Conservation (phyloP, 2,329 filamentous ascomycete species). For the Mycosphaerella arachidis region DNA sequence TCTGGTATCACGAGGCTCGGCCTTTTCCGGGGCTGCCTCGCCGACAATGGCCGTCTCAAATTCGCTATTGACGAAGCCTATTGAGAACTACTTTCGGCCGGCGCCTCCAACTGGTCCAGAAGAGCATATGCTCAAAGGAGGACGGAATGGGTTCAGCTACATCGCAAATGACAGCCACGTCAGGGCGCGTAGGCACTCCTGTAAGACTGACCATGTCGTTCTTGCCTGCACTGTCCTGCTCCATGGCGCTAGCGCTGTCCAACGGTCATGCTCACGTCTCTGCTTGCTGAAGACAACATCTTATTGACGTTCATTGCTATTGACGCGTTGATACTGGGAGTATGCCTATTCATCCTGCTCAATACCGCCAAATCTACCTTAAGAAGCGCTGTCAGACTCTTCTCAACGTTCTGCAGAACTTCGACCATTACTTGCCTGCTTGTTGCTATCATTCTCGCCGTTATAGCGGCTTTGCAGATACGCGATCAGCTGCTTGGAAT, state of each 20-base stretch:
- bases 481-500: conserved; percentile 10
- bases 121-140: conserved; percentile 18
- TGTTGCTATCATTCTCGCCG: conserved; percentile 9
- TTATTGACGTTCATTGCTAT: conserved; percentile 26
- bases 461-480: conserved; percentile 9
- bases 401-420: conserved; percentile 7
- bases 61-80: conserved; percentile 25
- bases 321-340: conserved; percentile 21
- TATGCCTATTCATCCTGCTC: conserved; percentile 19
- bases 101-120: conserved; percentile 13
- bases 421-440: conserved; percentile 15
- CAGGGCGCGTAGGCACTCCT: background rate
- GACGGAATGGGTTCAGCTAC: conserved; percentile 10
- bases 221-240: background rate
- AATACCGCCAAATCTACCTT: background rate
- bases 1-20: too few relatives aligned
- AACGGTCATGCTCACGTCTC: conserved; percentile 8
- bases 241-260: background rate
- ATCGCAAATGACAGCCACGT: background rate
- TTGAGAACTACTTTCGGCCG: conserved; percentile 28
- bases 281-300: conserved; percentile 25
- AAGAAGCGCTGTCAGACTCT: background rate
- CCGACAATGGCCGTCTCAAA: conserved; percentile 16
- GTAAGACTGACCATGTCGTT: background rate
- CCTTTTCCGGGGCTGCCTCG: background rate